Conservation (phyloP, 352 stramenopile species). For the Phytophthora kernoviae region DNA sequence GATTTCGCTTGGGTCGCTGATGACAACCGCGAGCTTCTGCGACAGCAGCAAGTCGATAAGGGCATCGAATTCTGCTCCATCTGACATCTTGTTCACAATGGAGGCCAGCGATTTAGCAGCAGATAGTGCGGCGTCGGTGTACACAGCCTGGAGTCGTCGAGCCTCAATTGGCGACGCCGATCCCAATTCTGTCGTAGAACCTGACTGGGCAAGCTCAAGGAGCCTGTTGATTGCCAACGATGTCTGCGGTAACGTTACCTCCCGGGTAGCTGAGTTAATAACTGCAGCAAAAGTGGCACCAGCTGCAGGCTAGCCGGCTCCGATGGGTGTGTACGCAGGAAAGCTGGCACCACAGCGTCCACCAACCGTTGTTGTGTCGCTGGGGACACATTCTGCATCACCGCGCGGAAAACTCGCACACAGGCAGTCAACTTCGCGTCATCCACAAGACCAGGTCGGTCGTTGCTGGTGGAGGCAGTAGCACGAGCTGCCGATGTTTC, state of each 20-base stretch:
- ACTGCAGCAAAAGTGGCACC: constrained; percentile 74
- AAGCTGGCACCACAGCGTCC: constrained; percentile 60
- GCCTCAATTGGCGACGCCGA: constrained; percentile 6
- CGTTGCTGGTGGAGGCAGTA: constrained; percentile 13
- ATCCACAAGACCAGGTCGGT: constrained; percentile 32
- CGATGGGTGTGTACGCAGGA: constrained; percentile 53
- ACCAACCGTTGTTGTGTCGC: constrained; percentile 67
- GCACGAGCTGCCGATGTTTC: constrained; percentile 62
- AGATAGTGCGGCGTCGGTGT: constrained; percentile 59
- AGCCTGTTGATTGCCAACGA: constrained; percentile 77
- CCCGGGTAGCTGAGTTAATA: constrained; percentile 77
- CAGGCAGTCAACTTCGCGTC: constrained; percentile 53
- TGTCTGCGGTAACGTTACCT: constrained; percentile 59
- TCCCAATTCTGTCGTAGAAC: constrained; percentile 9
- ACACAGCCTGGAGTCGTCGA: constrained; percentile 45
- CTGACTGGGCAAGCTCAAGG: constrained; percentile 73
- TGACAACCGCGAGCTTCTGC: constrained; percentile 64
- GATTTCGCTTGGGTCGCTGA: constrained; percentile 45
- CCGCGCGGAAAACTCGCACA: constrained; percentile 65
- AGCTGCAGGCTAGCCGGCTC: constrained; percentile 57
- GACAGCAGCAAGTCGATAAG: constrained; percentile 74
- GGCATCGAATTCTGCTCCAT: constrained; percentile 79
- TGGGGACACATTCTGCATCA: constrained; percentile 79
- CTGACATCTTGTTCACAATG: constrained; percentile 89
- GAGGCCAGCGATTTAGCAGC: constrained; percentile 79